Base-by-base conservation (phyloP, 2,329 filamentous ascomycete genomes). In the Phaeosphaeriaceae sp. region DNA sequence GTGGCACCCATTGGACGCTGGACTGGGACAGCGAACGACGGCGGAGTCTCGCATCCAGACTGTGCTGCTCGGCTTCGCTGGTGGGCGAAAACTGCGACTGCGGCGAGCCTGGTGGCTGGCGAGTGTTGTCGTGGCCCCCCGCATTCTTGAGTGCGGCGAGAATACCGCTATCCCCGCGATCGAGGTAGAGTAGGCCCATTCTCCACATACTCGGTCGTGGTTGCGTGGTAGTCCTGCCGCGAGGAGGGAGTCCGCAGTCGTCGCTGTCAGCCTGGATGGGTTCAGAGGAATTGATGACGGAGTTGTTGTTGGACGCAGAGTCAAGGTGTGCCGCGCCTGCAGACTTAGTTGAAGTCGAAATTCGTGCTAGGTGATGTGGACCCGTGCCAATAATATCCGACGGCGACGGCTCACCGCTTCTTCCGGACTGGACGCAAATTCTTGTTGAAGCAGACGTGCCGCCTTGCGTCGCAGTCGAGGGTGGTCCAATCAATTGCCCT, bases 101-200 rank as follows among this genome's bases (percentile, higher is more conserved):
- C 25, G 64, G 64, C 47, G 64, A 56, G 36, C 54, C 50, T 20
- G 54, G 54, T 45, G 60, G 58, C 47, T 63, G 58, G 36, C 61
- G 60, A 22, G 56, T 63, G 36, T 3, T 40, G 42, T 63, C 59
- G 62, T 63, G 59, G 41, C 62, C 64, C 49, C 64, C 64, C 55
- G 64, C 62, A 53, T 65, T 61, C 42, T 61, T 58, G 45, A 67
- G 55, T 36, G 62, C 65, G 53, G 63, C 61, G 56, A 65, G 53
- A 48, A 67, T 67, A 54, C 62, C 62, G 60, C 65, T 65, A 56
- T 65, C 62, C 51, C 62, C 62, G 51, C 65, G 65, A 49, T 67
- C 62, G 62, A 65, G 62, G 65, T 67, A 65, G 47, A 56, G 53
- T 25, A 67, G 65, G 50, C 65, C 65, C 51, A 59, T 65, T 56